A percentile compares a stretch with the other conserved stretches of the same genome.
These are phyloP conservation scores for Chenopodium berlandieri DNA, from an alignment of 148 eudicot genomes.

Conservation along the genomic window DNA sequence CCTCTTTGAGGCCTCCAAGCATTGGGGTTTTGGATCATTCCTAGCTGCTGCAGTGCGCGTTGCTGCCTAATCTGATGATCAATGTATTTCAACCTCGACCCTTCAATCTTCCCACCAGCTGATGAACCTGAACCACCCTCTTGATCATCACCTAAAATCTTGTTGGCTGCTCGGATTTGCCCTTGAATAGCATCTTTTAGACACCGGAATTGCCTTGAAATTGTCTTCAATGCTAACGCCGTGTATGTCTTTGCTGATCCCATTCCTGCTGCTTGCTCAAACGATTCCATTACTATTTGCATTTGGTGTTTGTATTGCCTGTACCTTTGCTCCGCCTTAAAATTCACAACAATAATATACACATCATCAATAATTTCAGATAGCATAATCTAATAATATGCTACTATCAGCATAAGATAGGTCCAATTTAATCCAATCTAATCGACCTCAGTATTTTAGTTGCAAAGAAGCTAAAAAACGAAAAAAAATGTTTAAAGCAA, in stretches of 20 bases:
- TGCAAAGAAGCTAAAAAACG: not conserved
- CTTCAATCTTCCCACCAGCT: constrained; percentile 47
- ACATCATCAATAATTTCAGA: not conserved
- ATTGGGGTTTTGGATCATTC: constrained; percentile 70
- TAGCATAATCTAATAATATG: not conserved
- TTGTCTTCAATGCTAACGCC: constrained; percentile 66
- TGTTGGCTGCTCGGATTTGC: constrained; percentile 54
- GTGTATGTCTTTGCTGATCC: constrained; percentile 87
- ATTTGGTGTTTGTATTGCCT: constrained; percentile 83
- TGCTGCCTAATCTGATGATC: constrained; percentile 82
- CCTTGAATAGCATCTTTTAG: constrained; percentile 58
- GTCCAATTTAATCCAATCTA: not conserved
- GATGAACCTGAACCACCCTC: constrained; percentile 28
- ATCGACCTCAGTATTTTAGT: not conserved
- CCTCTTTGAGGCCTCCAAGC: constrained; percentile 98
- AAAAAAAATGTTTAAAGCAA: too few species aligned
- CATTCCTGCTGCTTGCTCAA: constrained; percentile 67
- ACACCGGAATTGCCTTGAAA: constrained; percentile 77
- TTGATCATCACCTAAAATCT: constrained; percentile 66
- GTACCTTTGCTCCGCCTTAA: constrained; percentile 78
- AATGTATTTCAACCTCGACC: constrained; percentile 66
- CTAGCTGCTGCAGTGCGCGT: constrained; percentile 69
- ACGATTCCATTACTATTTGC: constrained; percentile 68
- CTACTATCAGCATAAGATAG: not conserved
- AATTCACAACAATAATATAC: not conserved